These are phyloP conservation scores for Phaeolepiota aurea DNA, from an alignment of 768 basidiomycete species.

Conservation along the genomic window DNA sequence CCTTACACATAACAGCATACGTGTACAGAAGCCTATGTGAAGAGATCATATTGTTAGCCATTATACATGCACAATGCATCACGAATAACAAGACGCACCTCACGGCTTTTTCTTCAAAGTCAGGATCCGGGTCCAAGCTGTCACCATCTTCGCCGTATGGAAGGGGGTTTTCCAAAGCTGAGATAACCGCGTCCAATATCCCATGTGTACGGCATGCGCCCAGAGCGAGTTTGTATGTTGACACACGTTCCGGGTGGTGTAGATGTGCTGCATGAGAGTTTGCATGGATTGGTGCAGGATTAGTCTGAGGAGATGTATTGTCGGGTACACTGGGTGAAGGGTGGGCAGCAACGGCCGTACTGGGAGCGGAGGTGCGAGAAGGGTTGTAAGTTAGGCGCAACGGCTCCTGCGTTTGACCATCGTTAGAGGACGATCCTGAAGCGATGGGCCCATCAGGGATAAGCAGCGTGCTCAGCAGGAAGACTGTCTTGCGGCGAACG, in stretches of 20 bases:
- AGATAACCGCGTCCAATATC: conserved; percentile 42
- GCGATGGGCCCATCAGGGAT: conserved; percentile 28
- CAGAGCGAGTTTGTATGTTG: conserved; percentile 41
- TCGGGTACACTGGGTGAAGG: conserved; percentile 11
- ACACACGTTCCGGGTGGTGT: conserved; percentile 41
- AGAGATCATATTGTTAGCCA: background rate
- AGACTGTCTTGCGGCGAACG: conserved; percentile 72
- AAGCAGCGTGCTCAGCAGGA: conserved; percentile 68
- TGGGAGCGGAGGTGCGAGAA: conserved; percentile 4
- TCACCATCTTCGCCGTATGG: conserved; percentile 68
- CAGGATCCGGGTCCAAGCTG: conserved; percentile 40
- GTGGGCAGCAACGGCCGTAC: conserved; percentile 10
- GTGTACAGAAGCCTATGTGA: conserved; percentile 39
- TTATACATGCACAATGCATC: conserved; percentile 9
- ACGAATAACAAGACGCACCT: too few relatives aligned
- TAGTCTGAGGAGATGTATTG: too few relatives aligned
- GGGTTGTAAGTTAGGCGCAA: conserved; percentile 6
- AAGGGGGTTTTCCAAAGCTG: conserved; percentile 43
- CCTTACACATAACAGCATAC: conserved; percentile 34
- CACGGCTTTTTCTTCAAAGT: conserved; percentile 59
- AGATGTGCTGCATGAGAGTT: conserved; percentile 69
- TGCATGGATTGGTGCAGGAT: conserved; percentile 39
- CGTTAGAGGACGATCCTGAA: conserved; percentile 9
- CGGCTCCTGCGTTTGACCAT: conserved; percentile 7
- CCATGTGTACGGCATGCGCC: conserved; percentile 37